Evolutionary conservation across 176 grass and related monocot genomes (phyloP).

Genomic region (Typha latifolia): DNA sequence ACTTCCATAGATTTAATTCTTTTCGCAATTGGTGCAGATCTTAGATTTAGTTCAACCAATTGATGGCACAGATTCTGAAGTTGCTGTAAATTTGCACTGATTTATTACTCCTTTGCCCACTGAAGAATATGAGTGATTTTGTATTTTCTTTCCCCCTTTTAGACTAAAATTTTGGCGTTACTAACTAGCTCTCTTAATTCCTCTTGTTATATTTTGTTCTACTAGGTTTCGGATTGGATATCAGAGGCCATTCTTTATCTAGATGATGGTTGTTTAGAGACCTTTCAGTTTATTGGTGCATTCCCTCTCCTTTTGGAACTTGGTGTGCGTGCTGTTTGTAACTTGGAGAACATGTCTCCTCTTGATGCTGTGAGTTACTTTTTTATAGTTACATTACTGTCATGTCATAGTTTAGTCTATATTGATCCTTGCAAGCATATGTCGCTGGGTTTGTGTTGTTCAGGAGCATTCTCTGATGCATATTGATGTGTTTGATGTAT

Average conservation of each 20-base stretch:
- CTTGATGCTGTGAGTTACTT: slow-evolving; percentile 53
- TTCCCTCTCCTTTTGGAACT: slow-evolving; percentile 75
- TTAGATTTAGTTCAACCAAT: not conserved
- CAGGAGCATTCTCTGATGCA: too few relatives aligned
- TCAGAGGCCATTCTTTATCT: slow-evolving; percentile 48
- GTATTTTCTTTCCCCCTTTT: not conserved
- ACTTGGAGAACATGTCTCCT: slow-evolving; percentile 65
- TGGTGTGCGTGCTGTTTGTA: slow-evolving; percentile 48
- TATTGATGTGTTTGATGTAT: too few relatives aligned
- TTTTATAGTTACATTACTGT: too few relatives aligned
- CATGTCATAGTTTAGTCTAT: not conserved
- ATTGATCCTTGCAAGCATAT: too few relatives aligned
- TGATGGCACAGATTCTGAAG: not conserved
- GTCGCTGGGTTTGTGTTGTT: too few relatives aligned
- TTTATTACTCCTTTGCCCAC: not conserved
- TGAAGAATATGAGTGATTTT: too few relatives aligned
- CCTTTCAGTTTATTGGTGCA: slow-evolving; percentile 74
- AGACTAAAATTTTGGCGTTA: not conserved
- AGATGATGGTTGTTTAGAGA: slow-evolving; percentile 61
- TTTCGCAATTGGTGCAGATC: not conserved
- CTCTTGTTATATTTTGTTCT: slow-evolving; percentile 9
- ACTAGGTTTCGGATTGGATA: slow-evolving; percentile 72
- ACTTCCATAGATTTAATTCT: not conserved
- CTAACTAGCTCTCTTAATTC: not conserved
- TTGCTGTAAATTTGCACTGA: not conserved